A percentile compares a stretch with the other conserved stretches of the same genome.
phyloP scores from a whole-genome alignment of 257 asterid genomes.

The Pogostemon cablin region DNA sequence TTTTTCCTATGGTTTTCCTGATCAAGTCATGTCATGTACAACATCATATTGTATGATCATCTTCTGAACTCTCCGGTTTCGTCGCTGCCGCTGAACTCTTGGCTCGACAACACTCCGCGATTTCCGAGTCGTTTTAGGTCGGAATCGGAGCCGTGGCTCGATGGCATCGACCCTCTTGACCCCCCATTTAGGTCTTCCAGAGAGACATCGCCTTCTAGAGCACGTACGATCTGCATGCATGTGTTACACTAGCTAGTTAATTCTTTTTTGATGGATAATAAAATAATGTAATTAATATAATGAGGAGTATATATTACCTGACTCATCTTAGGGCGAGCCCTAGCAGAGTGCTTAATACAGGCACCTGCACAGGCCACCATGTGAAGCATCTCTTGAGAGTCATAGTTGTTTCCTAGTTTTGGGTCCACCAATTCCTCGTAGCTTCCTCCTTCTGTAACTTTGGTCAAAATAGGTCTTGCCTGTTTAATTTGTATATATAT shows the following conservation, averaged over 20 bases:
- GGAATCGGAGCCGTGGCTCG: constrained; percentile 58
- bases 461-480: constrained; percentile 74
- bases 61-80: constrained; percentile 45
- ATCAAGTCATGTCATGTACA: constrained; percentile 7
- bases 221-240: constrained; percentile 64
- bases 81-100: constrained; percentile 68
- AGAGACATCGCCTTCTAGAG: constrained; percentile 78
- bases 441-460: constrained; percentile 57
- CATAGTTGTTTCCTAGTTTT: constrained; percentile 53
- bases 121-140: constrained; percentile 49
- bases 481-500: constrained; percentile 14
- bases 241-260: not conserved
- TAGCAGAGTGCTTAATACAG: constrained; percentile 73
- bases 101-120: constrained; percentile 51
- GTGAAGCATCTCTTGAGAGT: constrained; percentile 70
- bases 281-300: not conserved
- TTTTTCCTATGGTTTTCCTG: not conserved
- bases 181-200: constrained; percentile 62
- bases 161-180: constrained; percentile 39
- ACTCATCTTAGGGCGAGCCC: constrained; percentile 90
- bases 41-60: constrained; percentile 33
- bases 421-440: constrained; percentile 78
- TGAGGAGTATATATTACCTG: constrained; percentile 45
- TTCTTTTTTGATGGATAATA: not conserved
- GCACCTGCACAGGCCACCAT: constrained; percentile 82